Evolutionary conservation across 2,329 filamentous ascomycete genomes (phyloP).

Genomic region (Penicillium olsonii): DNA sequence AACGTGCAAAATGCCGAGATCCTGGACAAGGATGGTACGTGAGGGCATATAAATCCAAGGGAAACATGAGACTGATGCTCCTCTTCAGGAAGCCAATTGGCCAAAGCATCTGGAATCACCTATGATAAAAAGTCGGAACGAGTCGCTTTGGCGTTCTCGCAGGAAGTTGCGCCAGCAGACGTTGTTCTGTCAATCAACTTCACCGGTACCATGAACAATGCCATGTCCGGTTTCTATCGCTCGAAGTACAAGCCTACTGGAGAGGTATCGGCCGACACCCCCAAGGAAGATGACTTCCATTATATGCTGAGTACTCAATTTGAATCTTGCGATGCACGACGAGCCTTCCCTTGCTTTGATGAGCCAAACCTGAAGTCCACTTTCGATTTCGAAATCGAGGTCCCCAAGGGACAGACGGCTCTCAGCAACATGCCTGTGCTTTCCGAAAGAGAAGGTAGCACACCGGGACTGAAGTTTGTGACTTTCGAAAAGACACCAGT

Average conservation of each 20-base stretch:
- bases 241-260: constrained; percentile 86
- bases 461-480: constrained; percentile 64
- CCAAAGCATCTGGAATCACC: constrained; percentile 65
- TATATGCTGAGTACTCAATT: constrained; percentile 95
- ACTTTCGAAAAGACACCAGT: constrained; percentile 80
- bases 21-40: constrained; percentile 37
- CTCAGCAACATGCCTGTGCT: constrained; percentile 96
- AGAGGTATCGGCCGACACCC: constrained; percentile 72
- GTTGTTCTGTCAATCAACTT: constrained; percentile 74
- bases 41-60: neutral
- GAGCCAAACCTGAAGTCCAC: constrained; percentile 96
- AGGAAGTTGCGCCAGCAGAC: constrained; percentile 67
- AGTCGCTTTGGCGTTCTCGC: constrained; percentile 73
- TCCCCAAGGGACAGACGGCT: constrained; percentile 83
- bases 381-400: constrained; percentile 90
- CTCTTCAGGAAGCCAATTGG: constrained; percentile 28
- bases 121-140: constrained; percentile 86
- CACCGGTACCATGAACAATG: constrained; percentile 79
- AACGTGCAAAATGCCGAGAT: constrained; percentile 65
- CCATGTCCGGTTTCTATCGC: constrained; percentile 91
- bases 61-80: neutral
- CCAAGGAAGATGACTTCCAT: constrained; percentile 66
- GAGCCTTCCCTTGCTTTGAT: constrained; percentile 97
- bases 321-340: constrained; percentile 90
- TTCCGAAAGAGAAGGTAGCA: constrained; percentile 67